Base-by-base conservation (phyloP, 371 early-diverging fungal species). In the Mortierella sp. region DNA sequence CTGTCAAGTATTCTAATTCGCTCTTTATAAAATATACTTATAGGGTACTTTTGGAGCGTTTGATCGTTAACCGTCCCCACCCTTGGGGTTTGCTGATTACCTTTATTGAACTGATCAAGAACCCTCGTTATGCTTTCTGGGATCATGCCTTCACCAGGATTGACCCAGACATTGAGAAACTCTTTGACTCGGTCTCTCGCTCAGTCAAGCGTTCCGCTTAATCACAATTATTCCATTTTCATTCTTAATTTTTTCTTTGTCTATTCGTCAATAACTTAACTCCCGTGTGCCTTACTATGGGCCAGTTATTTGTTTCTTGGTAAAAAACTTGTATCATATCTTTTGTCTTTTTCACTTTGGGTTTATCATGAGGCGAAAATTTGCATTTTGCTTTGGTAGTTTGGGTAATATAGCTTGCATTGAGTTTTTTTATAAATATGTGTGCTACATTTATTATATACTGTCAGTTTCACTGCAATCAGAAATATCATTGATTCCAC, bases 71-170 rank as follows among this genome's bases (percentile, higher is more conserved):
- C 84, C 88, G 98, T 35, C 99, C 98, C 26, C 97, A 97, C 85
- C 99, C 99, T 49, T 98, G 98, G 96, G 98, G 98, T 15, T 86
- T 99, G 55, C 85, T 98, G 75, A 95, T 98, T 34, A 97, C 98
- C 1, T 95, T 98, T 82, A 98, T 97, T 66, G 99, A 99, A 83
- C 85, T 99, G 70, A 93, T 97, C 85, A 94, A 96, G 81, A 97
- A 97, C 81, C 96, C 96, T 22, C 86, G 92, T 10, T 96, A 95
- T 84, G 90, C 90, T 60, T 96, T 96, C 88, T 95, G 96, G 95
- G 90, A 90, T 47, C 95, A 95, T 84, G 83, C 87, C 4, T 93
- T 94, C 64, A 92, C 93, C 31, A 86, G 91, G 53, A 88, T 89
- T 62, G 92, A 92, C 45, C 87, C 92, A 12, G 94, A 93, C 74